Evolutionary conservation across 805 yeast genomes (phyloP).

Genomic region (Torulaspora quercuum): DNA sequence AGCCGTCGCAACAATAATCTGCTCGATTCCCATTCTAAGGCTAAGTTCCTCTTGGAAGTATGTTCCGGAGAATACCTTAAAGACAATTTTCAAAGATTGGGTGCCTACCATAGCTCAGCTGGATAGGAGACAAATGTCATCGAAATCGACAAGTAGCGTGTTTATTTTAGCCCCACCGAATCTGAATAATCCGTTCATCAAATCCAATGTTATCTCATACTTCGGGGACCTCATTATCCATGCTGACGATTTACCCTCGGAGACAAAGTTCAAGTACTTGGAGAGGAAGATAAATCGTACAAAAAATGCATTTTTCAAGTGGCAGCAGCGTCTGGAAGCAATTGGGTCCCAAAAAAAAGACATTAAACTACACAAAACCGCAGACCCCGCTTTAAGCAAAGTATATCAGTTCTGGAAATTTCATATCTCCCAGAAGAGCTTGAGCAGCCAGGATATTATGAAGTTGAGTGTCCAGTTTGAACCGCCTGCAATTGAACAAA

Average conservation of each 20-base stretch:
- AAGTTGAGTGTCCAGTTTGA: slow-evolving; percentile 60
- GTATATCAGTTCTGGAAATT: slow-evolving; percentile 33
- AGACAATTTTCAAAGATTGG: slow-evolving; percentile 75
- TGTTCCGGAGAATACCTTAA: slow-evolving; percentile 57
- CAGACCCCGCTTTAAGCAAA: slow-evolving; percentile 28
- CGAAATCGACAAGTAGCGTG: slow-evolving; percentile 53
- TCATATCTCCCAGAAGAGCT: slow-evolving; percentile 36
- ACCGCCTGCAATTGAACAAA: slow-evolving; percentile 44
- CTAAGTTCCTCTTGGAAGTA: slow-evolving; percentile 70
- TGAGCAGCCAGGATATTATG: slow-evolving; percentile 56
- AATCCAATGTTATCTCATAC: slow-evolving; percentile 77
- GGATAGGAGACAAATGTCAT: slow-evolving; percentile 65
- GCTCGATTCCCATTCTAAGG: slow-evolving; percentile 79
- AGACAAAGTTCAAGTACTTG: slow-evolving; percentile 43
- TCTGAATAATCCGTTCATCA: slow-evolving; percentile 70
- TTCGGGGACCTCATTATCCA: slow-evolving; percentile 77
- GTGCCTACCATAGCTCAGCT: slow-evolving; percentile 88
- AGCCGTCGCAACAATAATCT: slow-evolving; percentile 77
- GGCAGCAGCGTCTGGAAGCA: slow-evolving; percentile 67
- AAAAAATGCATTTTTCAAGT: slow-evolving; percentile 68
- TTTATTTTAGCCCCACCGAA: slow-evolving; percentile 82
- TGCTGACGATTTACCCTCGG: slow-evolving; percentile 31
- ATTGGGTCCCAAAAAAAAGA: slow-evolving; percentile 2
- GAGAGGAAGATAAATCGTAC: slow-evolving; percentile 66
- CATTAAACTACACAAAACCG: slow-evolving; percentile 34